Percentiles rank a stretch among this genome's conserved stretches.
phyloP scores from a whole-genome alignment of 2,329 filamentous ascomycete genomes.

The Sporothrix humicola region DNA sequence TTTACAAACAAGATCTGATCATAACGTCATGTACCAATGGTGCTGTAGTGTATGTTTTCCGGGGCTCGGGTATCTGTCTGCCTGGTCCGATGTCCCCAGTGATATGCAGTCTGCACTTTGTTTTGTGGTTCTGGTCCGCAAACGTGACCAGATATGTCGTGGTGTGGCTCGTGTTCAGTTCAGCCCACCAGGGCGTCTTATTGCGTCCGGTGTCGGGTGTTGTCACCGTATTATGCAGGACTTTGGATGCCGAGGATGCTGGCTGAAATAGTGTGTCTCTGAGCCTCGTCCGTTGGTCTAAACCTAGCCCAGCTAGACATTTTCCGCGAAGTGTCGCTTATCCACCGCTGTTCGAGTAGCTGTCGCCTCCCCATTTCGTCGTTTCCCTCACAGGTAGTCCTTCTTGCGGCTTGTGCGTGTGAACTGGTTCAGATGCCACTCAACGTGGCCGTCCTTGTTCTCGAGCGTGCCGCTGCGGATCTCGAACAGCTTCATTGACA shows the following conservation, averaged over 20 bases:
- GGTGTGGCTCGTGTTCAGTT: not conserved
- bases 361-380: not conserved
- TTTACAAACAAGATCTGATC: conserved; percentile 10
- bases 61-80: not conserved
- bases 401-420: conserved; percentile 94
- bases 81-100: not conserved
- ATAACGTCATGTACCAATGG: not conserved
- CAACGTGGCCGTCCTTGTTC: conserved; percentile 92
- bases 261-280: not conserved
- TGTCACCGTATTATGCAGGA: not conserved
- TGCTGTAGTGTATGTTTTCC: not conserved
- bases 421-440: conserved; percentile 96
- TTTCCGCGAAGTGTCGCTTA: conserved; percentile 16
- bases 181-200: not conserved
- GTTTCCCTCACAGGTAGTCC: conserved; percentile 74
- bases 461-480: conserved; percentile 90
- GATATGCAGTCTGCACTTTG: not conserved
- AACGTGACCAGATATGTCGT: not conserved
- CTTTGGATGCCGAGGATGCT: not conserved
- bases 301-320: not conserved
- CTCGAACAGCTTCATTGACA: conserved; percentile 97
- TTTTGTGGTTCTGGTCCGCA: not conserved
- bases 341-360: not conserved
- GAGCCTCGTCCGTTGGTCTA: not conserved
- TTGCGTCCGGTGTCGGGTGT: not conserved